Evolutionary conservation across 2,329 filamentous ascomycete species (phyloP).

Genomic region (Ramularia collo-cygni): DNA sequence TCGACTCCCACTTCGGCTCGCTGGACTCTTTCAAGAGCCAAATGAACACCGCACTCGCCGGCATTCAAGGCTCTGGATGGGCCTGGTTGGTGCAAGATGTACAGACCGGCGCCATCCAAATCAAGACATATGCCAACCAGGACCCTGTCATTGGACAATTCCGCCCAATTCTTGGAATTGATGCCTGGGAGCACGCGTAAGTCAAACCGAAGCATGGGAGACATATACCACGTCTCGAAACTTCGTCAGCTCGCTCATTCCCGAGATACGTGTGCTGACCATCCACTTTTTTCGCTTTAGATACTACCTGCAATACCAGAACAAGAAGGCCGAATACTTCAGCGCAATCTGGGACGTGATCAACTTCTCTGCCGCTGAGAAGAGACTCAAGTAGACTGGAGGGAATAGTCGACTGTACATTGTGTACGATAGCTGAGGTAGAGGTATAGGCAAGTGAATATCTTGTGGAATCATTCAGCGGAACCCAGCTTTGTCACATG

Average conservation of each 20-base stretch:
- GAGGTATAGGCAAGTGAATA: too few relatives aligned
- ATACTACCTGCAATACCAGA: conserved; percentile 94
- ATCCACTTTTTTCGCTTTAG: too few relatives aligned
- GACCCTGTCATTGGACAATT: conserved; percentile 80
- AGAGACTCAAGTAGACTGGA: conserved; percentile 27
- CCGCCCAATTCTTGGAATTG: conserved; percentile 76
- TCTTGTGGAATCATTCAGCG: too few relatives aligned
- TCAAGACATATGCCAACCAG: conserved; percentile 79
- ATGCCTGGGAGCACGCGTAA: conserved; percentile 97
- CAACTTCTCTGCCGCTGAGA: conserved; percentile 80
- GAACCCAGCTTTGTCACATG: too few relatives aligned
- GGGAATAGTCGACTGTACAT: too few relatives aligned
- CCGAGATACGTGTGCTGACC: too few relatives aligned
- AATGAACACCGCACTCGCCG: conserved; percentile 57
- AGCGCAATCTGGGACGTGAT: conserved; percentile 87
- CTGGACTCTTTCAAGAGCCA: conserved; percentile 55
- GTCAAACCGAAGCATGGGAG: too few relatives aligned
- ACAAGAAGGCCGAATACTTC: conserved; percentile 96
- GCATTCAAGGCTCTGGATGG: conserved; percentile 62
- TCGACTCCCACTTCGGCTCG: conserved; percentile 53
- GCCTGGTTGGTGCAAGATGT: conserved; percentile 75
- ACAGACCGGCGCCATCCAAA: conserved; percentile 55
- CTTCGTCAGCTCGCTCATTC: too few relatives aligned
- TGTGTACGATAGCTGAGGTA: too few relatives aligned
- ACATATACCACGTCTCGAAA: too few relatives aligned